phyloP scores from a whole-genome alignment of 768 basidiomycete species.

The Tylopilus subfusipes region DNA sequence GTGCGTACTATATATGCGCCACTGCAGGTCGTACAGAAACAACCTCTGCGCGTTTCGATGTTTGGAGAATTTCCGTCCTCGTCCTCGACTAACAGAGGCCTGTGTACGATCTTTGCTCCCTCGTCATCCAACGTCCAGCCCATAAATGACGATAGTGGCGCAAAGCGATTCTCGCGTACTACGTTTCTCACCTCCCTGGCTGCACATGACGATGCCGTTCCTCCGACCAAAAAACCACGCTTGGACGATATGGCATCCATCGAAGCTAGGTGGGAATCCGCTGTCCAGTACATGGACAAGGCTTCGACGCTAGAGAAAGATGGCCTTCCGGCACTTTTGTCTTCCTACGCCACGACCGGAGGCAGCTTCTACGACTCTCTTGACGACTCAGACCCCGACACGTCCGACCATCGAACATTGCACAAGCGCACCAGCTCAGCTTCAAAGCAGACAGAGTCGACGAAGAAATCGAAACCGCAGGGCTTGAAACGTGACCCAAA shows the following conservation, averaged over 20 bases:
- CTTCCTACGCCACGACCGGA: conserved; percentile 24
- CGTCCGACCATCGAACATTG: conserved; percentile 6
- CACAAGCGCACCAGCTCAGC: neutral
- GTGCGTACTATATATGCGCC: conserved; percentile 7
- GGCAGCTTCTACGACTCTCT: conserved; percentile 25
- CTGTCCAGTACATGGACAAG: conserved; percentile 44
- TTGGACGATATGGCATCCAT: conserved; percentile 25
- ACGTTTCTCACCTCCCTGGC: conserved; percentile 30
- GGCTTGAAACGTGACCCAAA: conserved; percentile 15
- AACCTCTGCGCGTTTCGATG: conserved; percentile 28
- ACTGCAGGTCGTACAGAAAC: conserved; percentile 23
- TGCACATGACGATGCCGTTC: conserved; percentile 15
- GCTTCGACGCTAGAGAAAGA: conserved; percentile 44
- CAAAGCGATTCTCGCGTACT: conserved; percentile 42
- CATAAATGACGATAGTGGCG: conserved; percentile 31
- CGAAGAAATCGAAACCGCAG: conserved; percentile 14
- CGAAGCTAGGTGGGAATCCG: conserved; percentile 44
- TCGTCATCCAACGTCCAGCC: conserved; percentile 43
- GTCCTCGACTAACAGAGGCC: conserved; percentile 23
- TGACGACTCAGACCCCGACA: conserved; percentile 25
- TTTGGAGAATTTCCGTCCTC: conserved; percentile 31
- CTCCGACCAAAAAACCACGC: conserved; percentile 48
- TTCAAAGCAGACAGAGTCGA: conserved; percentile 7
- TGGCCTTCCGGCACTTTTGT: conserved; percentile 44
- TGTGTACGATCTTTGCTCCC: conserved; percentile 29